Conservation (phyloP, 2,329 filamentous ascomycete species). For the Ophiostoma triangulosporum region DNA sequence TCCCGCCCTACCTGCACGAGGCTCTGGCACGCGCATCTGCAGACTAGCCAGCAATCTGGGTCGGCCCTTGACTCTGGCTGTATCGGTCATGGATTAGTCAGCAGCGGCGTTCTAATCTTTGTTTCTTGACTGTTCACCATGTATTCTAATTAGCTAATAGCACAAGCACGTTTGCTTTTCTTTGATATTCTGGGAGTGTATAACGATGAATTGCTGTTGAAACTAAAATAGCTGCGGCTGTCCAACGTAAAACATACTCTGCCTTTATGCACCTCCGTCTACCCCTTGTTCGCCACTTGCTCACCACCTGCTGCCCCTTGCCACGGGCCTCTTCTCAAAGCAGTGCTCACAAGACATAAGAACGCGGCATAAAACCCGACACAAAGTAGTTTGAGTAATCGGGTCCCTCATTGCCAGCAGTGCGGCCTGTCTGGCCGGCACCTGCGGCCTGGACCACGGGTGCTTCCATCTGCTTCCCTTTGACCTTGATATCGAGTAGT, state of each 20-base stretch:
- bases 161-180: not conserved
- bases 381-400: not conserved
- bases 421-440: not conserved
- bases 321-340: too few species aligned
- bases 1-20: constrained; percentile 80
- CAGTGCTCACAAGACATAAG: not conserved
- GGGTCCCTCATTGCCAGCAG: not conserved
- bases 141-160: not conserved
- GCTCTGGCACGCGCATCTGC: constrained; percentile 70
- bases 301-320: too few species aligned
- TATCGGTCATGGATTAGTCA: not conserved
- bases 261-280: too few species aligned
- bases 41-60: constrained; percentile 29
- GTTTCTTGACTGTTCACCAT: not conserved
- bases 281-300: too few species aligned
- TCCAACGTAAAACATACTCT: too few species aligned
- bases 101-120: not conserved
- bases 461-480: not conserved
- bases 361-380: not conserved
- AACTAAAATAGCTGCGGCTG: too few species aligned
- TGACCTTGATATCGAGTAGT: not conserved
- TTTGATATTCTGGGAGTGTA: not conserved
- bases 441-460: not conserved
- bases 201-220: too few species aligned
- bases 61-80: too few species aligned